Base-by-base conservation (phyloP, 768 basidiomycete species). In the Kwoniella botswanensis region DNA sequence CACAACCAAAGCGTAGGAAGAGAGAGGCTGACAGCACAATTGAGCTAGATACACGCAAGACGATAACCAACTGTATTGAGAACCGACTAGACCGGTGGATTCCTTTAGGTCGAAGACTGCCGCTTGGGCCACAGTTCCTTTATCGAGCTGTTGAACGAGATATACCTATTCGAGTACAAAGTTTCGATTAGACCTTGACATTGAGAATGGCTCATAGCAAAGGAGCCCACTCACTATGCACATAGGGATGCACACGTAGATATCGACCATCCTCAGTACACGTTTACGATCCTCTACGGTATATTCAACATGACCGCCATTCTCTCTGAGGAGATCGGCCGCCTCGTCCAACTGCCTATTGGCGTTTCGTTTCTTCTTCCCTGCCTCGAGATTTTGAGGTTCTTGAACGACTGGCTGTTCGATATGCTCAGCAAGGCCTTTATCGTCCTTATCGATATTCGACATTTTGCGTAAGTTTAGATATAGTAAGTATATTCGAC, bases 51-150 rank as follows among this genome's bases (percentile, higher is more conserved):
- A 81, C 5, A 58, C 57, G 17, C 24, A 21, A 11, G 57, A 58
- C 4, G 57, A 26, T 12, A 58, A 35, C 86, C 86, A 87, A 67
- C 85, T 85, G 74, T 87, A 87, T 70, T 87, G 85, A 2, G 82
- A 74, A 1, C 86, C 86, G 18, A 72, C 67, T 12, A 83, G 76
- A 50, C 68, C 46, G 26, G 79, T 71, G 15, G 67, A 71, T n/a
- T 79, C 63, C 15, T 85, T 84, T 18, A 87, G 84, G 42, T 84
- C 83, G 75, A 87, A 88, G 9, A 87, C 86, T 17, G 87, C 86
- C 1, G 87, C 85, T 70, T 87, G 87, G 21, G 86, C 86, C 35
- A 88, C 79, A 1, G 86, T 86, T 3, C 86, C 86, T 84, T 88
- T 78, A 66, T 78, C 77, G 21, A 78, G 61, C 58, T 76, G 59